Conservation (phyloP, 225 moss, liverwort and hornwort species). For the Sphagnum tenellum region DNA sequence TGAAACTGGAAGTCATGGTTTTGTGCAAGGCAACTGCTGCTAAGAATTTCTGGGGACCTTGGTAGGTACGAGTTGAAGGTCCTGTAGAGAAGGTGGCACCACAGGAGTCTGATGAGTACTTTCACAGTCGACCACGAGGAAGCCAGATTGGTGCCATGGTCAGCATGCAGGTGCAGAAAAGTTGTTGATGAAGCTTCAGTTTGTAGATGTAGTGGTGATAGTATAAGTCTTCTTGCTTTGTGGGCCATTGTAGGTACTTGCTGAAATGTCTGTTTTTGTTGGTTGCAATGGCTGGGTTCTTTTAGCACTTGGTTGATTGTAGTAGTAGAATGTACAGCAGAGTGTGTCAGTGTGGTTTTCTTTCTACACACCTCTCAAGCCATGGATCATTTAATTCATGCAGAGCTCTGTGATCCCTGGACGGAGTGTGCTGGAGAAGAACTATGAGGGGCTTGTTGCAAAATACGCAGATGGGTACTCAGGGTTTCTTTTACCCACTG, state of each 20-base stretch:
- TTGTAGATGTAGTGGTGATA: too few relatives aligned
- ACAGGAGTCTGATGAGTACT: constrained; percentile 79
- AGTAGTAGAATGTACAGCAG: neutral
- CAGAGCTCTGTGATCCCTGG: constrained; percentile 84
- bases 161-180: constrained; percentile 60
- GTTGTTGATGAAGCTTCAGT: too few relatives aligned
- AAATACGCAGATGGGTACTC: constrained; percentile 65
- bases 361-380: neutral
- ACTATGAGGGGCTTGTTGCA: constrained; percentile 44
- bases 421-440: constrained; percentile 60
- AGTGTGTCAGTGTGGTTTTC: neutral
- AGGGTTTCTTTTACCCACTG: neutral
- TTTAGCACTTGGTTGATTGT: too few relatives aligned
- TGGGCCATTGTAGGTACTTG: too few relatives aligned
- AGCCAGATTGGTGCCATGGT: constrained; percentile 93
- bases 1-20: too few relatives aligned
- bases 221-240: too few relatives aligned
- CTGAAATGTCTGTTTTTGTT: too few relatives aligned
- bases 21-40: too few relatives aligned
- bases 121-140: constrained; percentile 84
- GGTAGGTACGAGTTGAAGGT: constrained; percentile 85
- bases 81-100: constrained; percentile 49
- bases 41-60: neutral
- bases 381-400: constrained; percentile 1
- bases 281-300: too few relatives aligned